phyloP scores from a whole-genome alignment of 2,329 filamentous ascomycete species.

The Cyphellophora europaea region DNA sequence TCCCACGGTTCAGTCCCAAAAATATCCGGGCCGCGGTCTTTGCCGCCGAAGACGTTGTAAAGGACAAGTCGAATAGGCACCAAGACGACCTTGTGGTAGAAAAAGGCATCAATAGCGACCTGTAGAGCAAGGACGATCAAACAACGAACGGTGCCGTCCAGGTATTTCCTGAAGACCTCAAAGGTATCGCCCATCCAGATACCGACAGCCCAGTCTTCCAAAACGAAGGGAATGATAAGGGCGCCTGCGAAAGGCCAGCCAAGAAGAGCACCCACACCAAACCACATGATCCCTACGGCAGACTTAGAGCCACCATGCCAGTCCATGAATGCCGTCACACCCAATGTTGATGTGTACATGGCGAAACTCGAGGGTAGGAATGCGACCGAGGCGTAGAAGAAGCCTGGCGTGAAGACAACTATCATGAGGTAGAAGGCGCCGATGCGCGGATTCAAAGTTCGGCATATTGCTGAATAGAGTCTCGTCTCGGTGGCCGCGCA shows the following conservation, averaged over 20 bases:
- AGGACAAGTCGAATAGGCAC: slow-evolving; percentile 88
- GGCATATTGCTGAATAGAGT: slow-evolving; percentile 68
- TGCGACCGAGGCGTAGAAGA: slow-evolving; percentile 82
- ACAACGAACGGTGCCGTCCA: slow-evolving; percentile 59
- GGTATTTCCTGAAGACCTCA: slow-evolving; percentile 50
- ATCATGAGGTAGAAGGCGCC: slow-evolving; percentile 76
- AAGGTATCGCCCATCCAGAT: slow-evolving; percentile 45
- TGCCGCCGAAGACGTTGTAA: slow-evolving; percentile 85
- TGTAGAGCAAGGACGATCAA: slow-evolving; percentile 60
- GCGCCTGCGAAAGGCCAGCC: slow-evolving; percentile 94
- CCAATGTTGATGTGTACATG: slow-evolving; percentile 88
- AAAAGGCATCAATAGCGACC: slow-evolving; percentile 65
- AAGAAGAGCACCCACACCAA: slow-evolving; percentile 72
- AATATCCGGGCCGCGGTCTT: slow-evolving; percentile 72
- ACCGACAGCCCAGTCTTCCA: slow-evolving; percentile 61
- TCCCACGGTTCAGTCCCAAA: slow-evolving; percentile 96
- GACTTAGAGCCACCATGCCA: slow-evolving; percentile 73
- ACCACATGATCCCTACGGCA: slow-evolving; percentile 78
- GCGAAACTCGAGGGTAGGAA: slow-evolving; percentile 92
- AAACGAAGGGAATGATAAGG: slow-evolving; percentile 67
- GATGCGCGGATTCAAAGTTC: slow-evolving; percentile 70
- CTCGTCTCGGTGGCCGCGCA: slow-evolving; percentile 78
- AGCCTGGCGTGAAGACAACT: slow-evolving; percentile 71
- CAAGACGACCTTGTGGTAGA: slow-evolving; percentile 68
- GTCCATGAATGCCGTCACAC: slow-evolving; percentile 82